Evolutionary conservation across 1,284 basidiomycete species (phyloP).

Genomic region (Microbotryum saponariae): DNA sequence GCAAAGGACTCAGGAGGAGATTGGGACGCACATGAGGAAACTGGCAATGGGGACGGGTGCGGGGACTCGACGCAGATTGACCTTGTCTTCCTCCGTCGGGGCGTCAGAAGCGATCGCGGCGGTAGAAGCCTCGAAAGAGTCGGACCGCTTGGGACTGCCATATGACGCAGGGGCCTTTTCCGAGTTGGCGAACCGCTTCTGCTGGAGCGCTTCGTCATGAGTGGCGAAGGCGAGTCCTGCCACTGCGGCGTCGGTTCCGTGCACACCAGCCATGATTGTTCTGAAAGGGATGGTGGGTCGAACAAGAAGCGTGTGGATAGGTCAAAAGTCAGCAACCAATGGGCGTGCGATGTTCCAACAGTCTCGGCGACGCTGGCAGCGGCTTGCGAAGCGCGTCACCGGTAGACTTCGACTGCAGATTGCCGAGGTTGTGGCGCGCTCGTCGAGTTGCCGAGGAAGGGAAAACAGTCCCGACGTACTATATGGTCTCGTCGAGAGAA

Average conservation of each 20-base stretch:
- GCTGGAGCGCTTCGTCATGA: not conserved
- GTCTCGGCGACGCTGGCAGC: too few relatives aligned
- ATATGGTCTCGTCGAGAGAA: too few relatives aligned
- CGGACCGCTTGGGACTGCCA: not conserved
- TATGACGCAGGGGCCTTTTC: not conserved
- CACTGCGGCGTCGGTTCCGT: not conserved
- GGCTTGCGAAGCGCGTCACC: too few relatives aligned
- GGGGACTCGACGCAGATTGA: slow-evolving; percentile 16
- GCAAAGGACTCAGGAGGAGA: too few relatives aligned
- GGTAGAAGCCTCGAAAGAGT: not conserved
- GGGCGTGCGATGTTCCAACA: too few relatives aligned
- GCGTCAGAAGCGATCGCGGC: not conserved
- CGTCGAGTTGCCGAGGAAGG: too few relatives aligned
- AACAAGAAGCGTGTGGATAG: too few relatives aligned
- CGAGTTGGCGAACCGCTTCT: not conserved
- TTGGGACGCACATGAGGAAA: slow-evolving; percentile 10
- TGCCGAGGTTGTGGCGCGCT: too few relatives aligned
- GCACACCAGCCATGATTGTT: not conserved
- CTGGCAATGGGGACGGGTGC: slow-evolving; percentile 11
- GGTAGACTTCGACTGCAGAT: too few relatives aligned
- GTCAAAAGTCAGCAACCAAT: too few relatives aligned
- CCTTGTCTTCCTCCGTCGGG: slow-evolving; percentile 15
- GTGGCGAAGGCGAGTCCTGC: not conserved
- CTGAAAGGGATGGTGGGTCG: too few relatives aligned
- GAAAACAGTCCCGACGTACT: too few relatives aligned